Conservation (phyloP, 768 basidiomycete genomes). For the Tulasnella calospora region DNA sequence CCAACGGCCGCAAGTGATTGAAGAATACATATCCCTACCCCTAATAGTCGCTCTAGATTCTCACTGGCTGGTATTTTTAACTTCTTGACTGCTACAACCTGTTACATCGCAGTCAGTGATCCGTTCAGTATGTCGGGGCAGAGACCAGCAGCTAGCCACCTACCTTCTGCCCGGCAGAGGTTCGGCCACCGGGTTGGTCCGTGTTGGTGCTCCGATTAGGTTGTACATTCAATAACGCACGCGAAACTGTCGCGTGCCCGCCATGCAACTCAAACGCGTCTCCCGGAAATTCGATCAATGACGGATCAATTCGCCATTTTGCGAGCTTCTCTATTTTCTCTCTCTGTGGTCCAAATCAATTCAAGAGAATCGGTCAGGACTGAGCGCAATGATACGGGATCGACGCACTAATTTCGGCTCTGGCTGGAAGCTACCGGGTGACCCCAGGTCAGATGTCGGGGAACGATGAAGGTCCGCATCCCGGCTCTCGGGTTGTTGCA, state of each 20-base stretch:
- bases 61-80: neutral
- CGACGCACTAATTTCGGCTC: too few species aligned
- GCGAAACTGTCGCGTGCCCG: neutral
- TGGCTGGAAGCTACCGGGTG: too few species aligned
- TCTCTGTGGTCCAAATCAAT: too few species aligned
- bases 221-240: neutral
- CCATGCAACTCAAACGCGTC: neutral
- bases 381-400: too few species aligned
- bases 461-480: too few species aligned
- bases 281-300: neutral
- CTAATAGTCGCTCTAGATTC: neutral
- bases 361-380: too few species aligned
- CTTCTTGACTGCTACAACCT: neutral
- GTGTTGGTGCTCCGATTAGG: neutral
- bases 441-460: too few species aligned
- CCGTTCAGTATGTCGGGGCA: neutral
- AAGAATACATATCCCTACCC: neutral
- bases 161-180: neutral
- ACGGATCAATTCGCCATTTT: neutral
- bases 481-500: too few species aligned
- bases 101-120: neutral
- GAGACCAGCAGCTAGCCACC: neutral
- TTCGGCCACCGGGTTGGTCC: neutral
- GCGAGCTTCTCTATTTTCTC: neutral
- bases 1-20: neutral